phyloP scores from a whole-genome alignment of 164 flowering plant genomes.

The Hamamelis virginiana region DNA sequence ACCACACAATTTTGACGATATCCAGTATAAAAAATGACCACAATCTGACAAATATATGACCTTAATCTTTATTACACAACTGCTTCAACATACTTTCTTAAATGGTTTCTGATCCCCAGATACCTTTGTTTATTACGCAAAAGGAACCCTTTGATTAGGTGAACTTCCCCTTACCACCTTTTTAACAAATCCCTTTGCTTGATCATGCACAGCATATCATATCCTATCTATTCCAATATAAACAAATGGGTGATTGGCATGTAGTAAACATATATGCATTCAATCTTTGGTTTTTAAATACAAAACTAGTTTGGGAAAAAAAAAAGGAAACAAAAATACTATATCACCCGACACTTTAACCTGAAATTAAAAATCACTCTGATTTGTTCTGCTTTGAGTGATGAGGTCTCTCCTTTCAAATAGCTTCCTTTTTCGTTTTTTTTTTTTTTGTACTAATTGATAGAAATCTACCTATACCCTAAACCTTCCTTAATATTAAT shows the following conservation, averaged over 20 bases:
- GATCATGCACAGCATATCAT: slow-evolving; percentile 11
- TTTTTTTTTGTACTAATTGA: no score
- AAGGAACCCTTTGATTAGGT: slow-evolving; percentile 11
- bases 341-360: no score
- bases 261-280: slow-evolving; percentile 18
- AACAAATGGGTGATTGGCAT: slow-evolving; percentile 4
- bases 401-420: no score
- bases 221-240: slow-evolving; percentile 8
- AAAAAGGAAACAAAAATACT: no score
- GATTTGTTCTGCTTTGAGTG: no score
- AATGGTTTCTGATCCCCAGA: slow-evolving; percentile 28
- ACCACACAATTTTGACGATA: background rate
- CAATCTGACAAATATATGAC: slow-evolving; percentile 15
- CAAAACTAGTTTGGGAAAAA: no score
- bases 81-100: slow-evolving; percentile 14
- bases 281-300: no score
- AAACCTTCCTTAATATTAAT: no score
- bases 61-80: slow-evolving; percentile 13
- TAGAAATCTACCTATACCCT: no score
- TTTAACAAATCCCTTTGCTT: slow-evolving; percentile 16
- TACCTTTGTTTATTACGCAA: slow-evolving; percentile 8
- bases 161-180: slow-evolving; percentile 10
- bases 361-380: no score
- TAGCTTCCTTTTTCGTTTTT: no score
- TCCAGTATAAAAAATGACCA: slow-evolving; percentile 9